Base-by-base conservation (phyloP, 768 basidiomycete species). In the Suillus cothurnatus region DNA sequence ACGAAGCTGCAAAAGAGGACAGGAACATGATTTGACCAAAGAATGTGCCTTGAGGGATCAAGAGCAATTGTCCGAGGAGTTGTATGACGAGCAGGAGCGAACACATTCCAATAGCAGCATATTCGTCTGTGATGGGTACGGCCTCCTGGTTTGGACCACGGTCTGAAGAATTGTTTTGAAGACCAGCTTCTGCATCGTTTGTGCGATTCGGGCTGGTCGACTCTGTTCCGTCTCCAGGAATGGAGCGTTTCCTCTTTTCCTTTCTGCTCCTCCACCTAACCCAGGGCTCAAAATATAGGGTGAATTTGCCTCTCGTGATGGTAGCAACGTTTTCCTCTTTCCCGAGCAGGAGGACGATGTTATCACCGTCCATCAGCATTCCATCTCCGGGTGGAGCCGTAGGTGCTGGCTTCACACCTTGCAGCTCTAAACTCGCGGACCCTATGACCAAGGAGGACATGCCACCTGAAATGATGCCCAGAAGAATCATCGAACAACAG, bases 1-100 rank as follows among this genome's bases (percentile, higher is more conserved):
- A 77, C 2, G 78, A 79, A 11, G 69, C 70, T 21, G 71, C 78
- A 15, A 79, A 70, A 1, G 77, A 68, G 1, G 61, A 55, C 36
- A 79, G 62, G 64, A 79, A 80, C 74, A 79, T 64, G 61, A 76
- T 67, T 61, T 79, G 78, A 19, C 79, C 78, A 11, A 79, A 77
- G 39, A 78, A 69, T 8, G 61, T 52, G 15, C 69, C 74, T 58
- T 79, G 77, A 3, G 78, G 78, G 14, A 78, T 76, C 43, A 79
- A 71, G 57, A 79, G 69, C 3, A 77, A 67, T 65, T 79, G 78
- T 17, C 68, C 61, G 19, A 79, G n/a, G 67, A 77, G 76, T 36
- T 79, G 78, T 49, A 68, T 15, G 34, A 74, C 68, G 49, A 78
- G 76, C 6, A 77, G 70, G 19, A 78, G 41, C 9, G 78, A 76